Evolutionary conservation across 305 asterid species (phyloP).

Genomic region (Fraxinus nigra): DNA sequence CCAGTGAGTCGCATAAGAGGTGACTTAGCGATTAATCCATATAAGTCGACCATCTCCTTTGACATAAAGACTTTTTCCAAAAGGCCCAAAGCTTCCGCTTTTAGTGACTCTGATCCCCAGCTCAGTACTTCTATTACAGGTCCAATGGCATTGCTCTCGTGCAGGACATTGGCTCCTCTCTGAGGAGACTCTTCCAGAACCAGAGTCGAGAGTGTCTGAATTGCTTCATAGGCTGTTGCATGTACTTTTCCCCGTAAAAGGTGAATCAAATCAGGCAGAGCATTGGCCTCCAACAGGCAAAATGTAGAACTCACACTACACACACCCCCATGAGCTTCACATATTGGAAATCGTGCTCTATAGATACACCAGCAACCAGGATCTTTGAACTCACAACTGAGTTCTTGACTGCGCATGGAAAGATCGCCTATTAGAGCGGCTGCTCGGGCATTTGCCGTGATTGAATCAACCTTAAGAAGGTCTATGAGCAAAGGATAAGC

Average conservation of each 20-base stretch:
- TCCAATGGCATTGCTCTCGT: constrained; percentile 41
- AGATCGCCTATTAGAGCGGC: constrained; percentile 64
- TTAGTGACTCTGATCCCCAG: constrained; percentile 64
- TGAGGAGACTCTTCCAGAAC: constrained; percentile 59
- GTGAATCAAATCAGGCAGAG: constrained; percentile 42
- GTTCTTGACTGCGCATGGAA: constrained; percentile 59
- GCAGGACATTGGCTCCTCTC: constrained; percentile 51
- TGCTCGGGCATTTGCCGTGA: constrained; percentile 56
- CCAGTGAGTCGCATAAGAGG: constrained; percentile 51
- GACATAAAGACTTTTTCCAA: constrained; percentile 51
- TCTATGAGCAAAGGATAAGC: constrained; percentile 41
- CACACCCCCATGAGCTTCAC: constrained; percentile 51
- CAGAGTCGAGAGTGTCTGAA: constrained; percentile 60
- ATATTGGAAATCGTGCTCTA: constrained; percentile 20
- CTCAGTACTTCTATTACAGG: constrained; percentile 45
- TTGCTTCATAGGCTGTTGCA: constrained; percentile 63
- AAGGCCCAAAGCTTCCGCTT: constrained; percentile 53
- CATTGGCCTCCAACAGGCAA: constrained; percentile 52
- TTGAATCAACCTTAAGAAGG: constrained; percentile 44
- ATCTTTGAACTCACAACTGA: constrained; percentile 24
- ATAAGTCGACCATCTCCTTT: constrained; percentile 53
- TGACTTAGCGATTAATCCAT: constrained; percentile 38
- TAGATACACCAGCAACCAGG: constrained; percentile 31
- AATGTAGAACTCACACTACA: constrained; percentile 46
- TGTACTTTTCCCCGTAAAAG: constrained; percentile 43